Evolutionary conservation across 2,329 filamentous ascomycete genomes (phyloP).

Genomic region (Aspergillus sp.): DNA sequence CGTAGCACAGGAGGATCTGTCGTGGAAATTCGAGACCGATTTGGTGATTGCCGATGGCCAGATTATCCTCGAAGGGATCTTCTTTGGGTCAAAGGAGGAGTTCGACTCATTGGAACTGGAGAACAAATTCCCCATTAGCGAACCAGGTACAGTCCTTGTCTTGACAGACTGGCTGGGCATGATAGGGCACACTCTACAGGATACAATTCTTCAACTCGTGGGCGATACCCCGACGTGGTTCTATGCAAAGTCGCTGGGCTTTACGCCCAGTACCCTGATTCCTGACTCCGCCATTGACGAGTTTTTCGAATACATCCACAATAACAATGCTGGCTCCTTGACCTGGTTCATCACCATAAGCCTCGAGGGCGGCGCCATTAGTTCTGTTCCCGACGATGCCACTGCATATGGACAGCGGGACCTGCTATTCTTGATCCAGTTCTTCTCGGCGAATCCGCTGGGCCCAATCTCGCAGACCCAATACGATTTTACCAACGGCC

Average conservation of each 20-base stretch:
- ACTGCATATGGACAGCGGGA: conserved; percentile 65
- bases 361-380: conserved; percentile 51
- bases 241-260: conserved; percentile 58
- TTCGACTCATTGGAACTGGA: conserved; percentile 45
- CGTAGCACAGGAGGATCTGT: conserved; percentile 54
- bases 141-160: conserved; percentile 21
- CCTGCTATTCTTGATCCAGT: conserved; percentile 32
- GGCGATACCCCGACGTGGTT: conserved; percentile 49
- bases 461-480: no score
- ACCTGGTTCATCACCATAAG: conserved; percentile 9
- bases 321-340: conserved; percentile 28
- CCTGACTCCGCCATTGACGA: conserved; percentile 46
- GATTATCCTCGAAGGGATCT: conserved; percentile 60
- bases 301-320: conserved; percentile 53
- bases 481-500: no score
- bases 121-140: conserved; percentile 23
- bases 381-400: conserved; percentile 53
- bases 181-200: no score
- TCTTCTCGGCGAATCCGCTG: no score
- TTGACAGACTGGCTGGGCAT: conserved; percentile 23
- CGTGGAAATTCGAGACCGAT: conserved; percentile 59
- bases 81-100: conserved; percentile 60
- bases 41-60: conserved; percentile 57
- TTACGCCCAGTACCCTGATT: conserved; percentile 52
- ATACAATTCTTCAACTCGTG: no score